Evolutionary conservation across 331 rosid genomes (phyloP), one percentile per base, ranked within the genome.

Genomic region (Dryas integrifolia): DNA sequence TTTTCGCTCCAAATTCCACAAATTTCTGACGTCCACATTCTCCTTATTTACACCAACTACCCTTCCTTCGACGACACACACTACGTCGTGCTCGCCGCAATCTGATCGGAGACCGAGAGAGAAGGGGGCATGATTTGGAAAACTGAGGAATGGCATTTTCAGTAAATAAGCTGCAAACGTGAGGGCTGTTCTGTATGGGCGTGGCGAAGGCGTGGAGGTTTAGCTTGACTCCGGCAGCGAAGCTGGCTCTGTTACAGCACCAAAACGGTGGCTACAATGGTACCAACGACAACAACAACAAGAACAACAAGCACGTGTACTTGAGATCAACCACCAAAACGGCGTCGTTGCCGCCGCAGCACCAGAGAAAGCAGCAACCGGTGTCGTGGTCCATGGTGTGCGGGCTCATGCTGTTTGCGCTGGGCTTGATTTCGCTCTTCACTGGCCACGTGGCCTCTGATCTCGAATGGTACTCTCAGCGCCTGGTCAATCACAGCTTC

Each of bases 401-500:
- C 44, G 97, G 98, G 6, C 45, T 88, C 56, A 84, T 95, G 98
- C 96, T 95, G 6, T 92, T 95, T 56, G 89, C 73, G 58, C 72
- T 95, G 70, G 99, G 98, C 53, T 70, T 95, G 39, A 80, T 95
- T 61, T 95, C 99, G 6, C 92, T 95, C 58, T 70, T 95, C 57
- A 95, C 93, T 0, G 99, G 96, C 69, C 99, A 95, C 70, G 84
- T 92, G 49, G 96, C 87, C 49, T 89, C 99, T 86, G 92, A 92
- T 89, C 97, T 94, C 47, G 98, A 94, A 76, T 91, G 92, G 92
- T 95, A 95, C 83, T 89, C 96, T 7, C 96, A 86, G 52, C 92
- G 92, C 74, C 77, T 93, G 59, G 90, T 83, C 46, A 87, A 79
- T 46, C 87, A 67, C 72, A 74, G 87, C 43, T 79, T 94, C 73